These are phyloP conservation scores for Asterochloris erici DNA, from an alignment of 139 green algal species.

Conservation along the genomic window DNA sequence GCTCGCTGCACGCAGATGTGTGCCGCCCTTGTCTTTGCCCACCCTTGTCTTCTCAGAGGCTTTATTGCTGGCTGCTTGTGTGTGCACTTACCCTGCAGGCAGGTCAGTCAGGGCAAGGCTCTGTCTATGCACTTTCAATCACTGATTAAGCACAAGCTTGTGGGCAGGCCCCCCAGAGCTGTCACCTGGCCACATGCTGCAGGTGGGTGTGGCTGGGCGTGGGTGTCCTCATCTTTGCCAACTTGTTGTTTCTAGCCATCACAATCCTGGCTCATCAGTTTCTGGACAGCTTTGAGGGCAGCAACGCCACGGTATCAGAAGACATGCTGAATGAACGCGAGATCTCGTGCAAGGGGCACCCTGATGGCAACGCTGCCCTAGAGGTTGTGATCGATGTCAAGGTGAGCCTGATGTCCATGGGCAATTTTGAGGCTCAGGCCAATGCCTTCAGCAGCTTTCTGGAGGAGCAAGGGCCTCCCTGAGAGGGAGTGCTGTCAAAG, in stretches of 20 bases:
- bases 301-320: not conserved
- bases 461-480: too few species aligned
- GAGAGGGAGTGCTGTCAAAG: too few species aligned
- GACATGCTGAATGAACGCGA: not conserved
- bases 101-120: too few species aligned
- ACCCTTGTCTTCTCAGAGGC: too few species aligned
- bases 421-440: too few species aligned
- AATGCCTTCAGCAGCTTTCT: too few species aligned
- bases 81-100: not conserved
- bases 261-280: constrained; percentile 11
- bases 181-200: not conserved
- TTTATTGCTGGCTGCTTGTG: too few species aligned
- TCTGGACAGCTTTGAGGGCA: not conserved
- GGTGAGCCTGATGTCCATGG: too few species aligned
- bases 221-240: constrained; percentile 4
- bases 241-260: constrained; percentile 10
- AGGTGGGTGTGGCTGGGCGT: constrained; percentile 19
- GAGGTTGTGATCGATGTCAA: not conserved
- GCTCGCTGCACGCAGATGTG: too few species aligned
- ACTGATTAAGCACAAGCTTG: too few species aligned
- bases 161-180: not conserved
- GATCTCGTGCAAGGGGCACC: not conserved
- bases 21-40: too few species aligned
- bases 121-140: not conserved
- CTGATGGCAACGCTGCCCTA: not conserved